These are phyloP conservation scores for Physaria fendleri DNA, from an alignment of 345 rosid genomes.

Conservation along the genomic window DNA sequence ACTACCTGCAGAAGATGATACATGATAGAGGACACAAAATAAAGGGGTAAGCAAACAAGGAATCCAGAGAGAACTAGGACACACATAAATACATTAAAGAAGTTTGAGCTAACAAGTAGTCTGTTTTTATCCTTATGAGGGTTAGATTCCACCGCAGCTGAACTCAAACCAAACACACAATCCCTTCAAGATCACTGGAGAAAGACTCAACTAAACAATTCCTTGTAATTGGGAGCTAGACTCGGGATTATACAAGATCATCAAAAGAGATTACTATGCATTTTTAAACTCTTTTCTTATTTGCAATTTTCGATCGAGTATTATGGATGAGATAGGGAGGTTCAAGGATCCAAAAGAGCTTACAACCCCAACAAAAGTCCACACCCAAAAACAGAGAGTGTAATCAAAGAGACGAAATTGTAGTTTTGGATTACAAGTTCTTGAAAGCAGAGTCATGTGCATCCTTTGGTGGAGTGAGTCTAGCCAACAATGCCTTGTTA, in stretches of 20 bases:
- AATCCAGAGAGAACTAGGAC: neutral
- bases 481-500: conserved; percentile 86
- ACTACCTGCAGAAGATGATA: too few relatives aligned
- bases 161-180: neutral
- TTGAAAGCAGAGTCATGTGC: conserved; percentile 73
- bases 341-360: conserved; percentile 11
- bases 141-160: neutral
- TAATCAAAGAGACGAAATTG: neutral
- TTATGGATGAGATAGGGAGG: neutral
- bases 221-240: neutral
- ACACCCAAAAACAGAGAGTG: neutral
- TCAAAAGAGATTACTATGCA: neutral
- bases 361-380: conserved; percentile 10
- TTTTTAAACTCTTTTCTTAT: conserved; percentile 16
- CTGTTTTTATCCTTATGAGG: too few relatives aligned
- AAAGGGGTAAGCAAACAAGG: neutral
- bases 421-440: conserved; percentile 44
- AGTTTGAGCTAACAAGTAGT: neutral
- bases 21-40: neutral
- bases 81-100: neutral
- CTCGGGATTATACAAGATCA: neutral
- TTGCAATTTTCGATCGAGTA: neutral
- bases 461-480: conserved; percentile 58
- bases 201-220: neutral
- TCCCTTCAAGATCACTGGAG: neutral